Evolutionary conservation across 2,329 filamentous ascomycete species (phyloP).

Genomic region (Stagonosporopsis tanaceti): DNA sequence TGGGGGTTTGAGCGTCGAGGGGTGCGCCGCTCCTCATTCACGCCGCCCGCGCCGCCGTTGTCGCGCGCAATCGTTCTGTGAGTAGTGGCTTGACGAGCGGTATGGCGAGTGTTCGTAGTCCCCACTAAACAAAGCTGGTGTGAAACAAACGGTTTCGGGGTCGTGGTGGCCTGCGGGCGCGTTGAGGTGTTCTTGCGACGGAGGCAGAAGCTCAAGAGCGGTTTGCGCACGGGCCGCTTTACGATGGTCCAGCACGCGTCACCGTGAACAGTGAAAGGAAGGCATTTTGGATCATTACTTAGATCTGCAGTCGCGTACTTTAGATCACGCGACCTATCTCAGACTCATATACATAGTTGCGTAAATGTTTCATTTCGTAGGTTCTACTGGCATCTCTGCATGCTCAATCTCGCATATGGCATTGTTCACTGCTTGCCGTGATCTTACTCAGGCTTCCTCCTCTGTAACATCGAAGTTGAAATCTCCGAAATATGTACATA

Average conservation of each 20-base stretch:
- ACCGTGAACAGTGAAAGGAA: slow-evolving; percentile 1
- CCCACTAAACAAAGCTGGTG: not conserved
- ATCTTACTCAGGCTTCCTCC: slow-evolving; percentile 15
- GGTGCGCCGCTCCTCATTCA: slow-evolving; percentile 34
- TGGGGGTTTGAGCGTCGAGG: slow-evolving; percentile 24
- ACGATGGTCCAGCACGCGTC: slow-evolving; percentile 2
- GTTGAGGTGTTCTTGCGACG: slow-evolving; percentile 20
- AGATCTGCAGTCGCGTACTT: no score
- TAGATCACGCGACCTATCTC: no score
- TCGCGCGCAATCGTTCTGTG: not conserved
- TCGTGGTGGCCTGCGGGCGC: slow-evolving; percentile 23
- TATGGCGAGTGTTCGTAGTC: not conserved
- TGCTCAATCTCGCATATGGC: not conserved
- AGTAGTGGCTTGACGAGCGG: not conserved
- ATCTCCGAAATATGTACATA: slow-evolving; percentile 67
- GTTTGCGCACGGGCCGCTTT: slow-evolving; percentile 4
- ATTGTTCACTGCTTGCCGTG: not conserved
- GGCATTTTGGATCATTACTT: not conserved
- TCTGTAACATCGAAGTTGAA: slow-evolving; percentile 52
- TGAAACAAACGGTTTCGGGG: not conserved
- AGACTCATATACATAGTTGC: no score
- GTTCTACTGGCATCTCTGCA: not conserved
- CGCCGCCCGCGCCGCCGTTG: slow-evolving; percentile 22
- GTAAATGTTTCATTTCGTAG: not conserved
- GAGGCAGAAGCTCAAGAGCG: slow-evolving; percentile 9